Conservation (phyloP, 495 filamentous ascomycete species). For the Geoglossum glabrum region DNA sequence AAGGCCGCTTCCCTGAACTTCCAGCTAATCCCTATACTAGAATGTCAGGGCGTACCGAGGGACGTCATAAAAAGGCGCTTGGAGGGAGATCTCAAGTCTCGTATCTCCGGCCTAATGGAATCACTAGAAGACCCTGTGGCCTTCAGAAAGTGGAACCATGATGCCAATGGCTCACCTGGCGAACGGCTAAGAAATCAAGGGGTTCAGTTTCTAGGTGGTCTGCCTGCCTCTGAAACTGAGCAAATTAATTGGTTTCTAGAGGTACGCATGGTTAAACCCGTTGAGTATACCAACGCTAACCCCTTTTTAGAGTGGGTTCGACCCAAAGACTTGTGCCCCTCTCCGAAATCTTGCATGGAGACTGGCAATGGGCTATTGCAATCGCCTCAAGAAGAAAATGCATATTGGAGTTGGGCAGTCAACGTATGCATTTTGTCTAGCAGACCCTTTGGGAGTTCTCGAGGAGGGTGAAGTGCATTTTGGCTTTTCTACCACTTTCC, state of each 20-base stretch:
- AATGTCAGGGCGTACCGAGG: constrained; percentile 38
- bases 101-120: constrained; percentile 38
- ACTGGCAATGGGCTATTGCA: constrained; percentile 33
- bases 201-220: constrained; percentile 26
- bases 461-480: constrained; percentile 61
- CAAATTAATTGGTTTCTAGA: constrained; percentile 34
- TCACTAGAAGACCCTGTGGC: constrained; percentile 28
- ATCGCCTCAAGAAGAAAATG: constrained; percentile 35
- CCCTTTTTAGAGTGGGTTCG: constrained; percentile 35
- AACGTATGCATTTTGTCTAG: constrained; percentile 59
- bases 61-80: constrained; percentile 38
- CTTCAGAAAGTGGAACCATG: constrained; percentile 37
- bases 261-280: constrained; percentile 11
- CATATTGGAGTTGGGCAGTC: constrained; percentile 57
- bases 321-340: constrained; percentile 34
- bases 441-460: constrained; percentile 54
- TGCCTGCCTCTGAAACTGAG: constrained; percentile 32
- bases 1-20: constrained; percentile 47
- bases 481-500: constrained; percentile 49
- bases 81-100: constrained; percentile 31
- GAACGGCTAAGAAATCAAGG: constrained; percentile 12
- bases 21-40: constrained; percentile 60
- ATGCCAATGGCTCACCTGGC: constrained; percentile 11
- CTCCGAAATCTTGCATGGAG: constrained; percentile 35
- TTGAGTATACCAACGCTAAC: background rate